Evolutionary conservation across 1,284 basidiomycete genomes (phyloP).

Genomic region (Apiotrichum mycotoxinovorans): DNA sequence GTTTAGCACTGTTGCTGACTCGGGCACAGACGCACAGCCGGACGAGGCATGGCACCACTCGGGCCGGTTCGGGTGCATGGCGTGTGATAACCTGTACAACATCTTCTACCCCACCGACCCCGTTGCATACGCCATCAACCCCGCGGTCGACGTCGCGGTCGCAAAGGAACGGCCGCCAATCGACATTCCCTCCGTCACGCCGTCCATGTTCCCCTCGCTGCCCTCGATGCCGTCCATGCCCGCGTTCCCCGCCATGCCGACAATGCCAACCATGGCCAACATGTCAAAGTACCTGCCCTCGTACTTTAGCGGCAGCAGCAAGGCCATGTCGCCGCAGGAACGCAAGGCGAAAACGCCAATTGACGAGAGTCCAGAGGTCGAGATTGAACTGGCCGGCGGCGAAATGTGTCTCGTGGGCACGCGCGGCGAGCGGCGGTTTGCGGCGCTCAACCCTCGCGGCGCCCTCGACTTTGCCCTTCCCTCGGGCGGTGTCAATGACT

Average conservation of each 20-base stretch:
- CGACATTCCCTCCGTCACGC: conserved; percentile 52
- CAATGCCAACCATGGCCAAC: conserved; percentile 29
- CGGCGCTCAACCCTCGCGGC: conserved; percentile 50
- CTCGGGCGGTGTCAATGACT: conserved; percentile 46
- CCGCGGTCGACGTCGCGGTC: conserved; percentile 42
- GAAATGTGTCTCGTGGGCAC: conserved; percentile 26
- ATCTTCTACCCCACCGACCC: conserved; percentile 57
- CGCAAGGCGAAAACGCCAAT: not conserved
- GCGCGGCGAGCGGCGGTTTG: conserved; percentile 47
- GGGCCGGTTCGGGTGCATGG: conserved; percentile 56
- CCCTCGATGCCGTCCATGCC: conserved; percentile 21
- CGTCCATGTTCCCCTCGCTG: conserved; percentile 31
- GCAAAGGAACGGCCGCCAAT: conserved; percentile 49
- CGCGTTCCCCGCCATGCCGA: conserved; percentile 33
- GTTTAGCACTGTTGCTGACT: not conserved
- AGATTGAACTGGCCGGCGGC: conserved; percentile 9
- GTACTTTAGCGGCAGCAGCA: conserved; percentile 11
- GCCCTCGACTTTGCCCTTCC: conserved; percentile 49
- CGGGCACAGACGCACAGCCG: conserved; percentile 4
- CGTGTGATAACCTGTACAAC: conserved; percentile 54
- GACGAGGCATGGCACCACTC: conserved; percentile 46
- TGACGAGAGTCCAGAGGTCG: conserved; percentile 19
- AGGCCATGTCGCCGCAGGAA: not conserved
- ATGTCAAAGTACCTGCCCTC: conserved; percentile 41
- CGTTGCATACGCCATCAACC: conserved; percentile 51